Base-by-base conservation (phyloP, 2,329 filamentous ascomycete genomes). In the Magnaporthales sp. region DNA sequence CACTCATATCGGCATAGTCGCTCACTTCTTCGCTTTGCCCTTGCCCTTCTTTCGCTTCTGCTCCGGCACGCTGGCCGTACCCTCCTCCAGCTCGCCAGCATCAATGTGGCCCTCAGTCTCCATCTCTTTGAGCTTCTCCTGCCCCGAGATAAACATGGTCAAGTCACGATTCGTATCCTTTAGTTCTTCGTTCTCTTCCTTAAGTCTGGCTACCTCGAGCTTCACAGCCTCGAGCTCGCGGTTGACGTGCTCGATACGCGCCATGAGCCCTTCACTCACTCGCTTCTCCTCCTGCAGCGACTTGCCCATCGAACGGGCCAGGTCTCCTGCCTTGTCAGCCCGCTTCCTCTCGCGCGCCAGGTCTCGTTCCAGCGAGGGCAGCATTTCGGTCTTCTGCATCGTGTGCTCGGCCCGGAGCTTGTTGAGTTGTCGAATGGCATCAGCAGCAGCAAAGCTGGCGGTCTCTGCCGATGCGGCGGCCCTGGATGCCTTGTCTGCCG, bases 121-220 rank as follows among this genome's bases (percentile, higher is more conserved):
- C 77, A 93, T 78, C 76, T 89, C 85, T 78, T 86, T 89, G 71
- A 97, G 77, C 77, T 92, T 94, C 77, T 95, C 88, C 76, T 91
- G 87, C 0, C 91, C 90, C 24, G 88, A 91, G 68, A 97, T 94
- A 73, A 94, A 96, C 83, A 96, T 93, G 64, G 84, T 88, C 74
- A 97, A 75, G 75, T 97, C 94, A 15, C 91, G 85, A 74, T 97
- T 96, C 83, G 93, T 90, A 75, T 96, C 93, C 70, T 88, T 86
- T 60, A 97, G 78, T 71, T 96, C 92, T 54, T 80, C 83, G 70
- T 91, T 90, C 76, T 92, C 86, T 15, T 72, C 74, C 71, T 84
- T 85, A 4, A 91, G 77, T 56, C 80, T 81, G 29, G 81, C 80
- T 1, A 89, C 77, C 74, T 89, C 83, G 68, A 81, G 81, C 58